Conservation (phyloP, 2,329 filamentous ascomycete genomes). For the Colletotrichum higginsianum region DNA sequence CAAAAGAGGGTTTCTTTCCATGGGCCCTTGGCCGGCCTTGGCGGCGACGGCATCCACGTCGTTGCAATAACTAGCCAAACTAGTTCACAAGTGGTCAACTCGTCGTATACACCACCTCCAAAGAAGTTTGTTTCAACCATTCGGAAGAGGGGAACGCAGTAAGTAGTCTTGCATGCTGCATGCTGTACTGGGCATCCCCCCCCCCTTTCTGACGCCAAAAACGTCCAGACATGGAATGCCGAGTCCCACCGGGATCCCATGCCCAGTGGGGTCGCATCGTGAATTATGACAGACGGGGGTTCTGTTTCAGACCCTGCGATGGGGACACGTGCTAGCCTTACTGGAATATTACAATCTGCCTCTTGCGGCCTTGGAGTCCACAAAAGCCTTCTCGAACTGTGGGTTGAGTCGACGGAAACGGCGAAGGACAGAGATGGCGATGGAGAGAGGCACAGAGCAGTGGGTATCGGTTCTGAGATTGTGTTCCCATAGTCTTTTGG, state of each 20-base stretch:
- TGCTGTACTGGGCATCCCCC: too few relatives aligned
- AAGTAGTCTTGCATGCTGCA: not conserved
- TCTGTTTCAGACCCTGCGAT: slow-evolving; percentile 17
- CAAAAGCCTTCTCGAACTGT: not conserved
- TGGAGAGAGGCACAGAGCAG: too few relatives aligned
- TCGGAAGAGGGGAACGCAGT: not conserved
- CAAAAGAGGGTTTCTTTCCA: too few relatives aligned
- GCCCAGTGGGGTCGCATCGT: slow-evolving; percentile 8
- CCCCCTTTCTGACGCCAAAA: not conserved
- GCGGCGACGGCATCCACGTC: not conserved
- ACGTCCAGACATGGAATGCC: not conserved
- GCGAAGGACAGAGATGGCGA: not conserved
- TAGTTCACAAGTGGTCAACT: too few relatives aligned
- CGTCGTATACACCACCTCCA: not conserved
- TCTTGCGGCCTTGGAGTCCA: not conserved
- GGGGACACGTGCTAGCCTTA: slow-evolving; percentile 1
- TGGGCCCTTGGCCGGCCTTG: not conserved
- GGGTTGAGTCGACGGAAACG: not conserved
- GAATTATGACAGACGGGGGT: slow-evolving; percentile 11
- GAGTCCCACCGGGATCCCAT: not conserved
- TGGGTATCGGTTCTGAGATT: not conserved
- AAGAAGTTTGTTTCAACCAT: not conserved
- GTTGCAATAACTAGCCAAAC: too few relatives aligned
- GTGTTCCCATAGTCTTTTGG: not conserved
- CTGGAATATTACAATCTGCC: not conserved